phyloP scores from a whole-genome alignment of 1,284 basidiomycete genomes.

The Microbotryum violaceum region DNA sequence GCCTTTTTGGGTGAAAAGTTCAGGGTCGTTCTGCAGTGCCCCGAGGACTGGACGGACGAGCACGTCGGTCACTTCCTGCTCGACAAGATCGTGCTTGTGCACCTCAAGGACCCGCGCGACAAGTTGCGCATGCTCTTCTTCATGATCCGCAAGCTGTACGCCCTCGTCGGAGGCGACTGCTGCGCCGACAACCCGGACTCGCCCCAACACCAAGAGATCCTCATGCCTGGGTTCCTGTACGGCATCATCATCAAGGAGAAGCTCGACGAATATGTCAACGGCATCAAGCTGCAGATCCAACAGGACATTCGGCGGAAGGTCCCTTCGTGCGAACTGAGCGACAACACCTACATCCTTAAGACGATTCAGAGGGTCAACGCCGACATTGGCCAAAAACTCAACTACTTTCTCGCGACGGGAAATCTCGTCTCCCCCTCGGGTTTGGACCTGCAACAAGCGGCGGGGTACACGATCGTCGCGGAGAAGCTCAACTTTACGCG shows the following conservation, averaged over 20 bases:
- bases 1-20: slow-evolving; percentile 98
- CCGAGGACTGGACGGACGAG: slow-evolving; percentile 86
- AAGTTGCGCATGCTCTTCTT: slow-evolving; percentile 97
- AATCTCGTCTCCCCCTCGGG: slow-evolving; percentile 92
- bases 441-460: slow-evolving; percentile 92
- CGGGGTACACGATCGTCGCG: slow-evolving; percentile 95
- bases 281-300: slow-evolving; percentile 63
- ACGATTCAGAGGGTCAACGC: slow-evolving; percentile 72
- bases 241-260: slow-evolving; percentile 98
- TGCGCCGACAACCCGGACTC: slow-evolving; percentile 97
- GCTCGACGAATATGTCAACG: slow-evolving; percentile 79
- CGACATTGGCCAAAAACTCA: slow-evolving; percentile 81
- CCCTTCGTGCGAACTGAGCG: slow-evolving; percentile 71
- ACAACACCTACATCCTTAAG: slow-evolving; percentile 75
- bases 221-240: slow-evolving; percentile 87
- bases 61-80: slow-evolving; percentile 78
- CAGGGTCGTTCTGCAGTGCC: slow-evolving; percentile 79
- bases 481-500: slow-evolving; percentile 99
- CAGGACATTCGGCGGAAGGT: slow-evolving; percentile 68
- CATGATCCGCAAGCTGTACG: slow-evolving; percentile 95
- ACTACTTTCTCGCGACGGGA: slow-evolving; percentile 95
- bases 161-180: slow-evolving; percentile 81
- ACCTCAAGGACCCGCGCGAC: slow-evolving; percentile 80
- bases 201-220: slow-evolving; percentile 95
- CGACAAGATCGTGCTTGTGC: slow-evolving; percentile 80